Base-by-base conservation (phyloP, 208 protist species). In the Willaertia magna region DNA sequence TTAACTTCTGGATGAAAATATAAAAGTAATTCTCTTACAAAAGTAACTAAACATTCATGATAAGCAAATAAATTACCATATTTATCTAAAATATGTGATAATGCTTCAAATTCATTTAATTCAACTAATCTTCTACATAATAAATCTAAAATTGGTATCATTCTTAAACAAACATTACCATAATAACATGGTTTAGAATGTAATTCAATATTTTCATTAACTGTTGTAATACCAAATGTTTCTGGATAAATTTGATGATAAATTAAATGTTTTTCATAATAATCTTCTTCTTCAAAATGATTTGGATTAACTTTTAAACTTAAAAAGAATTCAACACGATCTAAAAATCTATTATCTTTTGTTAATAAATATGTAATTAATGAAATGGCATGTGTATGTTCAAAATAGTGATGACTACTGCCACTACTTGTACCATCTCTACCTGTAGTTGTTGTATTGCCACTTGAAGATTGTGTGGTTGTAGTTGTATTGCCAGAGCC, bases 111-210 rank as follows among this genome's bases (percentile, higher is more conserved):
- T 9, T 6, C 1, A 14, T 30, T 9, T 6, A 51, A 9, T 51
- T 81, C 76, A 18, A 30, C 26, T 39, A 81, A 51, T 52, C 44
- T 49, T 51, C 76, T 46, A 22, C 18, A 51, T 14, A 81, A 39
- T 20, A 81, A 81, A 30, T 81, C 76, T 4, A 81, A n/a, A 11
- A 81, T 81, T 51, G 76, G 44, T 40, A 81, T 81, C 76, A 81
- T 81, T 49, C 76, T 14, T 6, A 81, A 12, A 34, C 76, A 81
- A 30, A 51, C 12, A 81, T 81, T 81, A 20, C 43, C 43, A 51
- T 81, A 81, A 30, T 51, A 46, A n/a, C 43, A 51, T 6, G 76
- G 76, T 12, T 14, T 26, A 48, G 11, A 22, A 14, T 47, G 4
- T 11, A 30, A 30, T 74, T 22, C 26, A 22, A 20, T 11, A 40